Base-by-base conservation (phyloP, 495 filamentous ascomycete species). In the Trichoderma parareesei region DNA sequence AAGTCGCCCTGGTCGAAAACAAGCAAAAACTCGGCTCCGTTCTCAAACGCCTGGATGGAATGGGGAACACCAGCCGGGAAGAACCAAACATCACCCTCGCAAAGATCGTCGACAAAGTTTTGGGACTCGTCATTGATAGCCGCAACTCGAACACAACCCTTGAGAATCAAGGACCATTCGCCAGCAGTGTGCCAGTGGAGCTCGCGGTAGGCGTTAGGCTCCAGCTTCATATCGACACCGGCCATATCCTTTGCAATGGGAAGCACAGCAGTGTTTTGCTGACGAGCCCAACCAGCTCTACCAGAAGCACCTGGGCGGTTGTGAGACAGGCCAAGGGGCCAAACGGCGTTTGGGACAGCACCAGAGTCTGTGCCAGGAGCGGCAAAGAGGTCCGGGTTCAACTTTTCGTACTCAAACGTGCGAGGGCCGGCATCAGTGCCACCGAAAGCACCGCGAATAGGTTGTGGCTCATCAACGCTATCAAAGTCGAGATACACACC, bases 161-260 rank as follows among this genome's bases (percentile, higher is more conserved):
- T 88, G 60, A 90, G 67, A 0, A 90, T 77, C 37, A 86, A 68
- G 2, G 84, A 69, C 88, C 88, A 90, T 70, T 91, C 87, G 62
- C 72, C 77, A 0, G 87, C 84, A 18, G 85, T 85, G 67, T 91
- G 88, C 88, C 88, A 90, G 70, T 91, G 88, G 27, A 91, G 76
- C 67, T 91, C 88, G 2, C 88, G 82, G 67, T 90, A 90, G 0
- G 80, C 86, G 46, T 81, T 75, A 3, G 85, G 82, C 57, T 83
- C 84, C 4, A 92, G 82, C 38, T 88, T 81, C 89, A 92, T 92
- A 68, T 92, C 84, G 1, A 92, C 89, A 61, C 89, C 89, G 1
- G 89, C 88, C 84, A 92, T 88, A 62, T 79, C 79, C 9, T 75
- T 85, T 14, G 87, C 86, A 40, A 76, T 78, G 0, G 89, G 88